Conservation (phyloP, 441 rosid genomes). For the Gossypium gossypioides region DNA sequence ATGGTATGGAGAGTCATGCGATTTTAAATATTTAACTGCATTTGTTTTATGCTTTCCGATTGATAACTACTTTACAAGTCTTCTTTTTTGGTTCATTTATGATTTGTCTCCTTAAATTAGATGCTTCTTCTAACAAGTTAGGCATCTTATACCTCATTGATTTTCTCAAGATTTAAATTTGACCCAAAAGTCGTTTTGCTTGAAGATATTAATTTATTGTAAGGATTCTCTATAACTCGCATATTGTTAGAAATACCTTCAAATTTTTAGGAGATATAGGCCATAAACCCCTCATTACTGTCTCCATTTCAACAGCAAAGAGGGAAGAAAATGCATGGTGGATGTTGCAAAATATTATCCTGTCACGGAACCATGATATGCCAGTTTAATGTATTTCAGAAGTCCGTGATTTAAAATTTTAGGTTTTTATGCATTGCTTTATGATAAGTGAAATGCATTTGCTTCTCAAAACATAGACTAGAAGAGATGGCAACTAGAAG, state of each 20-base stretch:
- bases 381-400: neutral
- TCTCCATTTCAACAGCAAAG: neutral
- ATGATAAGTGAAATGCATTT: neutral
- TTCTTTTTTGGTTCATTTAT: neutral
- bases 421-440: neutral
- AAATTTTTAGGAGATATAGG: neutral
- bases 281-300: neutral
- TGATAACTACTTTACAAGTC: neutral
- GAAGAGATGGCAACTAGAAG: neutral
- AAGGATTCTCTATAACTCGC: neutral
- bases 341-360: neutral
- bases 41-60: neutral
- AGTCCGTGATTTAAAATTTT: neutral
- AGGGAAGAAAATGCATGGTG: neutral
- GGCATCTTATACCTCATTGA: neutral
- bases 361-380: neutral
- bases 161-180: neutral
- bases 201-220: neutral
- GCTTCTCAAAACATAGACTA: neutral
- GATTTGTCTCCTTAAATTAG: slow-evolving; percentile 1
- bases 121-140: neutral
- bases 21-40: neutral
- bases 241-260: neutral
- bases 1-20: slow-evolving; percentile 44
- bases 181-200: neutral